Conservation (phyloP, 345 rosid species). For the Eucalyptus marginata region DNA sequence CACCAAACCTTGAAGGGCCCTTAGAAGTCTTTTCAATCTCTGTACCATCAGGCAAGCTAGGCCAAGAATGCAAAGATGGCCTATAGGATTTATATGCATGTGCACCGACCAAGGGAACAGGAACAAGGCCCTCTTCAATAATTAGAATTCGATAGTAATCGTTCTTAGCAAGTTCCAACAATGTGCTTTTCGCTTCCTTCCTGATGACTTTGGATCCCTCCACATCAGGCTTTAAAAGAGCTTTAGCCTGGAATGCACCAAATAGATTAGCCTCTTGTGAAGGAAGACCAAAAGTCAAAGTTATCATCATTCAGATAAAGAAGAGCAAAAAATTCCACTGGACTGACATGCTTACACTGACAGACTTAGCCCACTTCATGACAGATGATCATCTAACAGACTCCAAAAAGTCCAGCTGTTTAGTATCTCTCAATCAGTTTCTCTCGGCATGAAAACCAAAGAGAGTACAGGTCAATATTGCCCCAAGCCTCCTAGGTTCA, state of each 20-base stretch:
- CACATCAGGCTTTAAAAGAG: slow-evolving; percentile 24
- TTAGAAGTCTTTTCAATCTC: slow-evolving; percentile 39
- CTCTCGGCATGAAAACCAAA: not conserved
- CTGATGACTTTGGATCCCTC: slow-evolving; percentile 41
- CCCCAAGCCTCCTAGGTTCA: not conserved
- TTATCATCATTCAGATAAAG: not conserved
- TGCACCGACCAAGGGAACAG: slow-evolving; percentile 72
- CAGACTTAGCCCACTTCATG: not conserved
- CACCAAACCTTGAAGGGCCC: slow-evolving; percentile 65
- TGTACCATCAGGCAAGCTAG: slow-evolving; percentile 71
- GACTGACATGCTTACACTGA: not conserved
- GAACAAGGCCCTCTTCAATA: slow-evolving; percentile 76
- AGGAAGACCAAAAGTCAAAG: not conserved
- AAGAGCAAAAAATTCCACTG: not conserved
- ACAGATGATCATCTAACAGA: not conserved
- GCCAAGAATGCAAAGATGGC: slow-evolving; percentile 70
- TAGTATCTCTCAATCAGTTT: not conserved
- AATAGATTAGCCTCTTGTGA: not conserved
- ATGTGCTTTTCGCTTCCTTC: slow-evolving; percentile 68
- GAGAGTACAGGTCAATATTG: not conserved
- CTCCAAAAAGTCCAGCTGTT: not conserved
- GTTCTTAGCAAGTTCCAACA: slow-evolving; percentile 75
- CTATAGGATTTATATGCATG: slow-evolving; percentile 58
- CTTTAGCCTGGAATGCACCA: not conserved
- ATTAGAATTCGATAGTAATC: slow-evolving; percentile 64